A percentile compares a stretch with the other conserved stretches of the same genome.
These are phyloP conservation scores for Aureoboletus auriporus DNA, from an alignment of 768 basidiomycete species.

Conservation along the genomic window DNA sequence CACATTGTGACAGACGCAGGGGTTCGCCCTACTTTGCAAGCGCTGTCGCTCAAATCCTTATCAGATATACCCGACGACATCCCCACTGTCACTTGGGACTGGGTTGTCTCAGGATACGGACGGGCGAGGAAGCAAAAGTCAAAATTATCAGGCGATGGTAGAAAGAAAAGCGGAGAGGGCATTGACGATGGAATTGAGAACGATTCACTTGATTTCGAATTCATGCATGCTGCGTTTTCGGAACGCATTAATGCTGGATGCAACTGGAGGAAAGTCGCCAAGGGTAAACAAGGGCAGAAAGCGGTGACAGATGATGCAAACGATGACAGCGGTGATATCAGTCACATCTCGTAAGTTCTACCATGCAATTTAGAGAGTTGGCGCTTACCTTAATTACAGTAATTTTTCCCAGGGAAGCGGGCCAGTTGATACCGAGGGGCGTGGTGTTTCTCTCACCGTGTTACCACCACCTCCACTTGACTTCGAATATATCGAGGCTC, in stretches of 20 bases:
- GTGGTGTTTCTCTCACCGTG: slow-evolving; percentile 10
- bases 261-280: slow-evolving; percentile 15
- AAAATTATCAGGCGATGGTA: slow-evolving; percentile 7
- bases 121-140: slow-evolving; percentile 15
- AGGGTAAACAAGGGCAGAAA: not conserved
- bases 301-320: not conserved
- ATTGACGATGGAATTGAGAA: slow-evolving; percentile 3
- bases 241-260: slow-evolving; percentile 45
- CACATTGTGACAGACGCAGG: slow-evolving; percentile 59
- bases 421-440: not conserved
- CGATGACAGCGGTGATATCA: slow-evolving; percentile 32
- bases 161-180: slow-evolving; percentile 9
- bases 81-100: slow-evolving; percentile 61
- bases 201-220: slow-evolving; percentile 33
- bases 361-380: not conserved
- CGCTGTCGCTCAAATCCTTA: slow-evolving; percentile 47
- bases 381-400: slow-evolving; percentile 25
- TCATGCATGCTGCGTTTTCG: slow-evolving; percentile 44
- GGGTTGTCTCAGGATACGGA: slow-evolving; percentile 46
- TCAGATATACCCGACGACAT: slow-evolving; percentile 61
- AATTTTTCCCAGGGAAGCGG: slow-evolving; percentile 34
- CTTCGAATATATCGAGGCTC: slow-evolving; percentile 2
- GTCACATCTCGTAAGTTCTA: slow-evolving; percentile 45
- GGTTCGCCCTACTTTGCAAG: slow-evolving; percentile 24
- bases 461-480: slow-evolving; percentile 26